Evolutionary conservation across 2,329 filamentous ascomycete species (phyloP), one percentile per base, ranked within the genome.

Genomic region (Monosporascus sp.): DNA sequence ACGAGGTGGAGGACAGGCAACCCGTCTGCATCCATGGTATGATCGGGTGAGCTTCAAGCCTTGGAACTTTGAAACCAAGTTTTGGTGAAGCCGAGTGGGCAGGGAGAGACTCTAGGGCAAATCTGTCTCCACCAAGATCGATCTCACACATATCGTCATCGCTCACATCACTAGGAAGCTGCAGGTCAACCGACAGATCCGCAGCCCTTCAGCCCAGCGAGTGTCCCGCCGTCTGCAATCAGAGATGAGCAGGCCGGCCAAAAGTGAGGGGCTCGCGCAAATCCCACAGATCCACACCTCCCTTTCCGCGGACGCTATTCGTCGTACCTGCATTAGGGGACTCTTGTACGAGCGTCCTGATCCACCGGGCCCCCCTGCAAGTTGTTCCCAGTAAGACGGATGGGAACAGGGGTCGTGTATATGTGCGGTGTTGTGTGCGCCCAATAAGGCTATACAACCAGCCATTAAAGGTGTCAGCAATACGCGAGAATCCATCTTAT

Each of bases 401-500:
- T 15, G 17, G 43, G 24, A 46, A 17, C 43, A 46, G n/a, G 43
- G 24, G 3, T 46, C 22, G 41, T 25, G n/a, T 17, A 2, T 46
- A 1, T 1, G 14, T 24, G 24, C 43, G 9, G 31, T 35, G 31
- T 35, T 35, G 9, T 14, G 31, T 35, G 31, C 31, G 31, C 11
- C 31, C 9, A 35, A 35, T 46, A 46, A 20, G 11, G 39, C 17
- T 43, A 27, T 46, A 46, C 2, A 27, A 27, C 43, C 43, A 31
- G 17, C n/a, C 24, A 31, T 31, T 27, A 46, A 17, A 25, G 24
- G 41, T 43, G 31, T 25, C 37, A 48, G 24, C 51, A 49, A 22
- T 18, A 38, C 31, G 47, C 31, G 47, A 46, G 17, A 22, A 58
- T 59, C 52, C 54, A 20, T 54, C 52, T 44, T 56, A 53, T 52